These are phyloP conservation scores for Saccharum spontaneum DNA, from an alignment of 176 grass and related monocot species.

Conservation along the genomic window DNA sequence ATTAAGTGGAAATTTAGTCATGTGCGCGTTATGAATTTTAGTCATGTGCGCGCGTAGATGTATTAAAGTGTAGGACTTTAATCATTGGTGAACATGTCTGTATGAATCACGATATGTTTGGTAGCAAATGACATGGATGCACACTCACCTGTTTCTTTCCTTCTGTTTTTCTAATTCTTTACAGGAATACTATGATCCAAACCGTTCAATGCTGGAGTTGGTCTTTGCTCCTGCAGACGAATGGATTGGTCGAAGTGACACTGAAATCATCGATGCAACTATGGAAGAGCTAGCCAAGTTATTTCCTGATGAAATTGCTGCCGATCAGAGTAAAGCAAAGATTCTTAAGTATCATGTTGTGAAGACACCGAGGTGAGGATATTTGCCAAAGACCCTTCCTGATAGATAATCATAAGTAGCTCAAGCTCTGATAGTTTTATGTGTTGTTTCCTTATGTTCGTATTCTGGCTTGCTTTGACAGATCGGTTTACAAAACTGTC, in stretches of 20 bases:
- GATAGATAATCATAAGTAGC: background rate
- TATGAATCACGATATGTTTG: background rate
- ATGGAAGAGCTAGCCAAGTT: slow-evolving; percentile 91
- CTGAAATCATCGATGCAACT: slow-evolving; percentile 70
- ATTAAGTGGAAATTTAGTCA: background rate
- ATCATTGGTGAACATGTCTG: too few relatives aligned
- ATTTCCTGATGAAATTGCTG: slow-evolving; percentile 95
- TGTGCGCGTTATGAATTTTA: background rate
- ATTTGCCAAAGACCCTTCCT: background rate
- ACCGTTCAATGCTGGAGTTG: slow-evolving; percentile 70
- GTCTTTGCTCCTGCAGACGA: slow-evolving; percentile 95
- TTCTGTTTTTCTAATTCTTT: slow-evolving; percentile 35
- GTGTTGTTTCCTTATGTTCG: background rate
- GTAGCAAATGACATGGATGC: background rate
- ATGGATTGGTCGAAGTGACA: slow-evolving; percentile 80
- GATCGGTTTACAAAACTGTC: slow-evolving; percentile 92
- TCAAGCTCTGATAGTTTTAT: background rate
- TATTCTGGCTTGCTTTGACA: slow-evolving; percentile 40
- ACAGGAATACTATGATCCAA: slow-evolving; percentile 95
- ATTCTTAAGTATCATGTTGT: slow-evolving; percentile 90
- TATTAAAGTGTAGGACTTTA: background rate
- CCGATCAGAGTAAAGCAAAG: slow-evolving; percentile 92
- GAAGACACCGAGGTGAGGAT: slow-evolving; percentile 82
- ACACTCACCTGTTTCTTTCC: background rate
- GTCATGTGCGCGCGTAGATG: background rate